Evolutionary conservation across 2,329 filamentous ascomycete genomes (phyloP).

Genomic region (Fusarium nematophilum): DNA sequence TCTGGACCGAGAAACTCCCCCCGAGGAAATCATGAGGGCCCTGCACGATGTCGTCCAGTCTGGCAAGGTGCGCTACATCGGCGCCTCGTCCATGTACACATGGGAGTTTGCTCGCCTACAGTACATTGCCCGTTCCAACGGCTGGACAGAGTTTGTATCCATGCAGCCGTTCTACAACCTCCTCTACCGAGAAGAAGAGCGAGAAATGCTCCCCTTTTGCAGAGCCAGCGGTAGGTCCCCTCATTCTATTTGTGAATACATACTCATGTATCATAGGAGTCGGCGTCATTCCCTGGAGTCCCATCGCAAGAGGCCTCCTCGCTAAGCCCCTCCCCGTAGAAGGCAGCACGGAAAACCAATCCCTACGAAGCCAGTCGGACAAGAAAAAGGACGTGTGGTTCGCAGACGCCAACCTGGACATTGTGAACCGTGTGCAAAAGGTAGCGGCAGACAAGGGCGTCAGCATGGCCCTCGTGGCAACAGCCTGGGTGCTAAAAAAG

Average conservation of each 20-base stretch:
- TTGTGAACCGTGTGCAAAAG: slow-evolving; percentile 59
- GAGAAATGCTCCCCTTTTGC: slow-evolving; percentile 55
- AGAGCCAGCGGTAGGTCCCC: slow-evolving; percentile 39
- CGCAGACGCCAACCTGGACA: slow-evolving; percentile 43
- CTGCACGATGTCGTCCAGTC: slow-evolving; percentile 68
- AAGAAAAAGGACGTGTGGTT: slow-evolving; percentile 40
- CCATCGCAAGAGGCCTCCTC: slow-evolving; percentile 48
- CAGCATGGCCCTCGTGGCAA: slow-evolving; percentile 72
- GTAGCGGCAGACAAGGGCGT: slow-evolving; percentile 67
- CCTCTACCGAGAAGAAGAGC: slow-evolving; percentile 69
- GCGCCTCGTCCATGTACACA: slow-evolving; percentile 61
- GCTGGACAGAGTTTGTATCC: slow-evolving; percentile 68
- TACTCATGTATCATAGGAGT: slow-evolving; percentile 28
- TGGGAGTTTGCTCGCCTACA: slow-evolving; percentile 65
- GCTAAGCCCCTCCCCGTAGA: slow-evolving; percentile 42
- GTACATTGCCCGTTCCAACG: slow-evolving; percentile 62
- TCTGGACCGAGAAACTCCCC: slow-evolving; percentile 60
- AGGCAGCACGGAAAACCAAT: slow-evolving; percentile 13
- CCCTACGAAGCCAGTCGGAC: slow-evolving; percentile 34
- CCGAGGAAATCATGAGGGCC: slow-evolving; percentile 68
- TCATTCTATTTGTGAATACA: too few species aligned
- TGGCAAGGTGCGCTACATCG: slow-evolving; percentile 67
- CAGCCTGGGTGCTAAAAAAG: slow-evolving; percentile 71
- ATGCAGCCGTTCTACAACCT: slow-evolving; percentile 71
- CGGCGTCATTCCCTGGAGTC: slow-evolving; percentile 51